Base-by-base conservation (phyloP, 2,329 filamentous ascomycete species). In the Ceratocystis ficicola region DNA sequence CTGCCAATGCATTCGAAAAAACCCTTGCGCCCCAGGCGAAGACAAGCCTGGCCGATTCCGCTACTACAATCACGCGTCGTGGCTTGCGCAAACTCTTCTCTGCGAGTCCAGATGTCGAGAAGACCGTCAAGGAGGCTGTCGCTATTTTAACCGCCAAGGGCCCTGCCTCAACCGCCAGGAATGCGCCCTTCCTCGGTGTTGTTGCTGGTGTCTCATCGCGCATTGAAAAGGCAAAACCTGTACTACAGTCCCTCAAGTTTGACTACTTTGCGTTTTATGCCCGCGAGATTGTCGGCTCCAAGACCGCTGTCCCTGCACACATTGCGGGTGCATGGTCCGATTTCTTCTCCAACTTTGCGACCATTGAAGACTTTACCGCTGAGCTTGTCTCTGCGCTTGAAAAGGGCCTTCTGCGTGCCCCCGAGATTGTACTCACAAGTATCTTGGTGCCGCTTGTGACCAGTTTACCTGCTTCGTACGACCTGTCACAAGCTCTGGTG, bases 141-240 rank as follows among this genome's bases (percentile, higher is more conserved):
- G 76, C 80, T 66, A 77, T 80, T 50, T 82, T 97, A 59, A 84
- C 89, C 2, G 77, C 83, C 41, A 95, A 95, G 75, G 78, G 81
- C 22, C 69, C 82, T 1, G 79, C 85, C 57, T 78, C 88, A 1
- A 81, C 81, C 2, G 81, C 86, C 65, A 89, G 82, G 71, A 87
- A 95, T 77, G 84, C 89, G 12, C 78, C 88, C 8, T 82, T 95
- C 68, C 81, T 99, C 1, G 94, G 94, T 20, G 84, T 95, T 62
- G 83, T 99, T 69, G 90, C 91, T 57, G 93, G 92, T 5, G 92
- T 96, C 7, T 90, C 87, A 72, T 84, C 87, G 50, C 86, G 92
- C 65, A 82, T 92, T 65, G 77, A 82, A 2, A 76, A 81, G 68
- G 80, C 85, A 62, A 87, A 85, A 71, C 76, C 82, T 4, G 74